phyloP scores from a whole-genome alignment of 164 flowering plant species.

The Aristolochia californica region DNA sequence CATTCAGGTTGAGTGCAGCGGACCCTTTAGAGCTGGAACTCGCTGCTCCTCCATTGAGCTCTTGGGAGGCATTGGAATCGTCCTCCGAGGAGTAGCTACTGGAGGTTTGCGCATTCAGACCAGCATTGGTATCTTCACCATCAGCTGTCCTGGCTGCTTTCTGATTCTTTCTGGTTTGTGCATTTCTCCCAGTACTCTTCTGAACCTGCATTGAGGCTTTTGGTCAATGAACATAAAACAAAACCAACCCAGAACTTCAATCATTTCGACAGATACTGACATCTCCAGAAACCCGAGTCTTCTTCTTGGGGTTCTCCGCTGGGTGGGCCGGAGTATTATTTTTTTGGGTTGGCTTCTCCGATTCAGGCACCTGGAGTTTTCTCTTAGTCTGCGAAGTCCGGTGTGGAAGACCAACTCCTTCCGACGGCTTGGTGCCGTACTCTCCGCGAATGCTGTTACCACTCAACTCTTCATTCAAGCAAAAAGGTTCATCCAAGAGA shows the following conservation, averaged over 20 bases:
- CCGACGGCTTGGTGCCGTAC: conserved; percentile 8
- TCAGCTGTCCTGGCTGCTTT: conserved; percentile 15
- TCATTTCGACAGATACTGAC: conserved; percentile 26
- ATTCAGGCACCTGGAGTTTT: conserved; percentile 9
- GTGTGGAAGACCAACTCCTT: conserved; percentile 9
- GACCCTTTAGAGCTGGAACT: conserved; percentile 19
- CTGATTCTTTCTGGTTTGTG: conserved; percentile 34
- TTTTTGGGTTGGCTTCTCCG: conserved; percentile 6
- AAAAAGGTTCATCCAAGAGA: conserved; percentile 20
- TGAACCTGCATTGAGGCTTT: conserved; percentile 21
- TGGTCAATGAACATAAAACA: not conserved
- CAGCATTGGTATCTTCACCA: conserved; percentile 20
- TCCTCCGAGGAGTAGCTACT: conserved; percentile 59
- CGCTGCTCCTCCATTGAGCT: conserved; percentile 22
- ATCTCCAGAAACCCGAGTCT: conserved; percentile 24
- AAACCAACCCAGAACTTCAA: not conserved
- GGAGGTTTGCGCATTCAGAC: conserved; percentile 23
- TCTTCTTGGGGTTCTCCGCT: conserved; percentile 35
- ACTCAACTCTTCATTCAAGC: conserved; percentile 23
- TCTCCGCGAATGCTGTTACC: conserved; percentile 17
- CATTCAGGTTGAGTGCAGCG: conserved; percentile 23
- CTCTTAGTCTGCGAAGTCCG: conserved; percentile 13
- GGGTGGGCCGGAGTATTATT: conserved; percentile 3
- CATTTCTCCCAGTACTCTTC: conserved; percentile 33
- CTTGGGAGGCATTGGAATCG: conserved; percentile 48